These are phyloP conservation scores for Fusarium lyarnte DNA, from an alignment of 2,329 filamentous ascomycete species.

Conservation along the genomic window DNA sequence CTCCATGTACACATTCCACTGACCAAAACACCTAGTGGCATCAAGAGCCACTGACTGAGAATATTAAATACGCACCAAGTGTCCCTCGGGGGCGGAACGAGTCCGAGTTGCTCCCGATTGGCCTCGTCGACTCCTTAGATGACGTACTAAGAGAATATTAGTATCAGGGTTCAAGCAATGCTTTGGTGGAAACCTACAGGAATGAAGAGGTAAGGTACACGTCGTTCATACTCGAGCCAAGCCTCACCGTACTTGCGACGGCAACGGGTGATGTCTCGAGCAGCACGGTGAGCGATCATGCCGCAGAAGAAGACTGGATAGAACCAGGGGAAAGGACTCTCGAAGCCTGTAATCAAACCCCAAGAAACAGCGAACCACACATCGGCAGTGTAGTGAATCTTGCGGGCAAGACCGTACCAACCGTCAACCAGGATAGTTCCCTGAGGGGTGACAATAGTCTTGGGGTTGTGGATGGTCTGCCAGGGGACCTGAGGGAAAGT, in stretches of 20 bases:
- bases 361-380: conserved; percentile 60
- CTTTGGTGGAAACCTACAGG: conserved; percentile 56
- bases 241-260: conserved; percentile 82
- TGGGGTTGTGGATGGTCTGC: conserved; percentile 83
- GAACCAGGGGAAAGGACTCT: conserved; percentile 89
- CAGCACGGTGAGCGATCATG: conserved; percentile 85
- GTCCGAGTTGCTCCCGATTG: not conserved
- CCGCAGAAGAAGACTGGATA: conserved; percentile 83
- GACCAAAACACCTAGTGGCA: not conserved
- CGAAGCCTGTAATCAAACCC: conserved; percentile 62
- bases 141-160: conserved; percentile 51
- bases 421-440: conserved; percentile 84
- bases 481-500: conserved; percentile 93
- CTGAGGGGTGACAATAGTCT: conserved; percentile 76
- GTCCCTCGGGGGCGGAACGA: not conserved
- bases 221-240: conserved; percentile 81
- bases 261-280: conserved; percentile 80
- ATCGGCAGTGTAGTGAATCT: conserved; percentile 62
- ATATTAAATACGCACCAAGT: not conserved
- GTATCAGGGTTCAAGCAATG: not conserved
- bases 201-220: conserved; percentile 86
- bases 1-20: not conserved
- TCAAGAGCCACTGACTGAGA: not conserved
- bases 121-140: conserved; percentile 46
- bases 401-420: conserved; percentile 82